Evolutionary conservation across 345 rosid species (phyloP), one percentile per base, ranked within the genome.

Genomic region (Eucalyptus tenuipes): DNA sequence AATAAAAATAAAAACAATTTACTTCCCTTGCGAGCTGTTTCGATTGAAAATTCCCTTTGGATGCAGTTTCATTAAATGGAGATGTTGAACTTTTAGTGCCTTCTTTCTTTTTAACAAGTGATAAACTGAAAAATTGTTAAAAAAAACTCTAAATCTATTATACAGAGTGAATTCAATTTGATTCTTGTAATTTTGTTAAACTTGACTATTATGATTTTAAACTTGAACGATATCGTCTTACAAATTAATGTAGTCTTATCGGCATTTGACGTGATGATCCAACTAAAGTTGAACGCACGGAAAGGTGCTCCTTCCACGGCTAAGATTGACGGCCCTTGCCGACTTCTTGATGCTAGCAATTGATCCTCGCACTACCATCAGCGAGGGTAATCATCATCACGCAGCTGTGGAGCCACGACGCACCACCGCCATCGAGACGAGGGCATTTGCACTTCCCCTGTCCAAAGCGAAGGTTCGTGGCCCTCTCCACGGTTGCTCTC

Each of bases 121-220:
- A 33, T 17, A 10, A 68, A 68, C 6, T 52, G 25, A 1, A 52
- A 52, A 20, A 0, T 18, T 52, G 1, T 52, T 52, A 5, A 52
- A 52, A 52, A 52, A 52, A 52, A 8, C 7, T 20, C 1, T 52
- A 52, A 52, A 52, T 49, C 3, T 49, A 13, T 49, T 5, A 0
- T 49, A 13, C 0, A 2, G 2, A 2, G 10, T 4, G 5, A 52
- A 2, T 24, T 55, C 29, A 22, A 55, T 55, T 55, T 6, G 16
- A 29, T 27, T 59, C 16, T 27, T 59, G 7, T 29, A 61, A 61
- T 61, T 27, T 61, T 29, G 68, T 29, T 13, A 27, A 61, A 29
- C 15, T 61, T 12, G 2, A 0, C 33, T 13, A 12, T 13, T 29
- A 29, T 61, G 6, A 61, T 61, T 27, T 6, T 12, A 27, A 11